Percentiles rank a stretch among this genome's conserved stretches.
These are phyloP conservation scores for Naganishia sp. DNA, from an alignment of 1,284 basidiomycete species.

Conservation along the genomic window DNA sequence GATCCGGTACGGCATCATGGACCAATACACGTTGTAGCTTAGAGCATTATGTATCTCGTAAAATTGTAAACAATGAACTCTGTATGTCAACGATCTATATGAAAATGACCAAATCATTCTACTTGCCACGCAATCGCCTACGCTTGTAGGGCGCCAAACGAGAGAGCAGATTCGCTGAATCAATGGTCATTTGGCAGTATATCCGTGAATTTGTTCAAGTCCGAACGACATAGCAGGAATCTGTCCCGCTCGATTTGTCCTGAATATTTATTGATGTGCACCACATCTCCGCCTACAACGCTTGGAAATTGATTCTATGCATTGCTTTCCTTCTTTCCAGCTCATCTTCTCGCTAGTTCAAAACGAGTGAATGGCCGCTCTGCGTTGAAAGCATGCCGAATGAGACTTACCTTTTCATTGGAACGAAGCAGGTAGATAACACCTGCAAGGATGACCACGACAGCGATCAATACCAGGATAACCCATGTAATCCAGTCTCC, in stretches of 20 bases:
- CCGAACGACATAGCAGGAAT: too few relatives aligned
- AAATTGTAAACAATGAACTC: not conserved
- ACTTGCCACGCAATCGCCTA: too few relatives aligned
- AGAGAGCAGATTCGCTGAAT: not conserved
- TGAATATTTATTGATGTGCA: not conserved
- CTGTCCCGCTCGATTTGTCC: not conserved
- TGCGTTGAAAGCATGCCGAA: not conserved
- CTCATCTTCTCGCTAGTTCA: slow-evolving; percentile 80
- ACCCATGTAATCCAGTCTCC: slow-evolving; percentile 99
- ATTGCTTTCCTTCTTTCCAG: slow-evolving; percentile 79
- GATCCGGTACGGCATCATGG: not conserved
- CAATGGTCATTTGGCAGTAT: not conserved
- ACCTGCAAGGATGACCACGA: slow-evolving; percentile 71
- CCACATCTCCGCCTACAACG: slow-evolving; percentile 60
- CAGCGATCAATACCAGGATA: slow-evolving; percentile 75
- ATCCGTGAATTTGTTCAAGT: too few relatives aligned
- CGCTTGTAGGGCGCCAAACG: too few relatives aligned
- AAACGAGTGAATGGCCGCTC: not conserved
- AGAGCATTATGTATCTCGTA: not conserved
- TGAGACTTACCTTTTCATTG: slow-evolving; percentile 73
- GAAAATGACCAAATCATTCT: not conserved
- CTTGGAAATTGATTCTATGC: slow-evolving; percentile 96
- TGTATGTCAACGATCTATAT: not conserved
- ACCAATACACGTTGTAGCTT: not conserved
- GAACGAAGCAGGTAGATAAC: slow-evolving; percentile 86